A percentile compares a stretch with the other conserved stretches of the same genome.
These are phyloP conservation scores for Ustilago tritici DNA, from an alignment of 1,284 basidiomycete genomes.

Conservation along the genomic window DNA sequence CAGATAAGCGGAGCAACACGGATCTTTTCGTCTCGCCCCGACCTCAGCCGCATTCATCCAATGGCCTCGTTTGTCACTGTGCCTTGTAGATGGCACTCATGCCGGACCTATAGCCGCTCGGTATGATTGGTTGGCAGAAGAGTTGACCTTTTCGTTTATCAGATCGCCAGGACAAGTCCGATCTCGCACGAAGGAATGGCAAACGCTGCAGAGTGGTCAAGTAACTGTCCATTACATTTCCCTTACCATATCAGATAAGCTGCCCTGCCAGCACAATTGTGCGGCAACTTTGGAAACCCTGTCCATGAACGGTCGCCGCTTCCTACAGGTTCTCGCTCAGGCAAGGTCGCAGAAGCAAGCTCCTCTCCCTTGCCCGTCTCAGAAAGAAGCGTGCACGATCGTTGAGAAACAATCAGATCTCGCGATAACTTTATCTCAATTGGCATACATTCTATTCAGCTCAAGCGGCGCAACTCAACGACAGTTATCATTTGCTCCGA, in stretches of 20 bases:
- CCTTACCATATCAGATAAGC: neutral
- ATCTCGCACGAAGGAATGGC: neutral
- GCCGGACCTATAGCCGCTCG: no score
- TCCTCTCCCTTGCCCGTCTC: neutral
- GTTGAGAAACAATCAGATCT: neutral
- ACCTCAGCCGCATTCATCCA: neutral
- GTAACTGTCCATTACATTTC: no score
- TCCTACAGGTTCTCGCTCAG: neutral
- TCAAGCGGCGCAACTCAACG: no score
- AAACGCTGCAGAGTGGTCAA: neutral
- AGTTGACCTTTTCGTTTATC: neutral
- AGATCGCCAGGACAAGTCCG: neutral
- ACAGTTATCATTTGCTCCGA: no score
- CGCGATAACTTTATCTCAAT: neutral
- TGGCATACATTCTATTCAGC: neutral
- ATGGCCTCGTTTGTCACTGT: neutral
- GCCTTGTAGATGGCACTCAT: neutral
- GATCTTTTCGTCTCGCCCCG: slow-evolving; percentile 10
- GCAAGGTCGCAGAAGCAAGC: neutral
- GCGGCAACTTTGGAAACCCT: neutral
- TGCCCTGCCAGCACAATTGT: neutral
- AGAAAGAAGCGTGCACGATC: neutral
- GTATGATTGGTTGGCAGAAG: no score
- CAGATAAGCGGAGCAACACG: slow-evolving; percentile 47
- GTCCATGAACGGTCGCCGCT: neutral